Percentiles rank a stretch among this genome's conserved stretches.
phyloP scores from a whole-genome alignment of 208 protist species.

The Leishmania turanica region DNA sequence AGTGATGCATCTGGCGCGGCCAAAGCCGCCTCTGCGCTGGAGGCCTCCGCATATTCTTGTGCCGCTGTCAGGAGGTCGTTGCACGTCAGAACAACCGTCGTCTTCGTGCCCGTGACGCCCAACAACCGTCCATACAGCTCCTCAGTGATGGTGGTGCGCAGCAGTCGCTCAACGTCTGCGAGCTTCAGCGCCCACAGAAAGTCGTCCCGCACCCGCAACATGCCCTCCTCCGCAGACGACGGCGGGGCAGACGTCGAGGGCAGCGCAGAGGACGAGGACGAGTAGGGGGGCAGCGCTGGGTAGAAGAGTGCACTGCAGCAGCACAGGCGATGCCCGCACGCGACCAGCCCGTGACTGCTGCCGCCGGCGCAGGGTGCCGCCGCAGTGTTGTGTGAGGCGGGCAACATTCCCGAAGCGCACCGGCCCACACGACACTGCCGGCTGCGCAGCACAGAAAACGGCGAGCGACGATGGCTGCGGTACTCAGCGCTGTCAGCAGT shows the following conservation, averaged over 20 bases:
- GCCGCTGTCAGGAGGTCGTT: slow-evolving; percentile 16
- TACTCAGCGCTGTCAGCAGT: background rate
- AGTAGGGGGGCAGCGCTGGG: slow-evolving; percentile 31
- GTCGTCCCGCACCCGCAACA: slow-evolving; percentile 42
- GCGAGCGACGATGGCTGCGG: slow-evolving; percentile 45
- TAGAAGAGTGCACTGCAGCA: slow-evolving; percentile 42
- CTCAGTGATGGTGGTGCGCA: slow-evolving; percentile 27
- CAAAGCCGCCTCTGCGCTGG: background rate
- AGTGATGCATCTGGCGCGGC: background rate
- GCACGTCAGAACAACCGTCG: slow-evolving; percentile 22
- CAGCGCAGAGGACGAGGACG: background rate
- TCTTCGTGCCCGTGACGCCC: slow-evolving; percentile 1
- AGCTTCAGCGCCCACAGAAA: slow-evolving; percentile 76
- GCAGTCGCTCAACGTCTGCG: slow-evolving; percentile 37
- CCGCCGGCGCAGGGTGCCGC: background rate
- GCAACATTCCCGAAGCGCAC: slow-evolving; percentile 47
- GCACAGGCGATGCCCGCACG: slow-evolving; percentile 16
- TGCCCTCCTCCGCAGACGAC: slow-evolving; percentile 20
- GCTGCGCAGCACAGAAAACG: slow-evolving; percentile 65
- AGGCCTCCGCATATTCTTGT: background rate
- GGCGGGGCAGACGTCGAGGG: background rate
- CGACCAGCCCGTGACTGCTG: background rate
- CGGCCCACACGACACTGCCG: slow-evolving; percentile 34
- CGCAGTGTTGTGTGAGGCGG: slow-evolving; percentile 6
- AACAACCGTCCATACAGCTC: slow-evolving; percentile 36